phyloP scores from a whole-genome alignment of 2,329 filamentous ascomycete species.

The Ilyonectria sp. region DNA sequence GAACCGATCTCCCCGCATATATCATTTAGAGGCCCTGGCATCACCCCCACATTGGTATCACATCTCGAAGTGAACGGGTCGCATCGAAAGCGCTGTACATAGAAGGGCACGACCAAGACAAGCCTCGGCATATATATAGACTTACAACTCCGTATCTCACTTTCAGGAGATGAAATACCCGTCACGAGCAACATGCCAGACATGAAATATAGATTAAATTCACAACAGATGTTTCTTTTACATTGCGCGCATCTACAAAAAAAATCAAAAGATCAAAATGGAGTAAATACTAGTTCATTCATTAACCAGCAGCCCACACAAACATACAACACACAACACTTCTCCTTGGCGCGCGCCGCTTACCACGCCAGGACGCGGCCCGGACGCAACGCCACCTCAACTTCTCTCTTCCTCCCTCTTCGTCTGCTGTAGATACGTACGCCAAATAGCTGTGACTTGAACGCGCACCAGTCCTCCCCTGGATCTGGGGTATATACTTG shows the following conservation, averaged over 20 bases:
- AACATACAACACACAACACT: constrained; percentile 44
- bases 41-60: background rate
- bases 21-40: background rate
- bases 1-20: background rate
- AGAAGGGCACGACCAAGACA: background rate
- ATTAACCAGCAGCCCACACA: constrained; percentile 48
- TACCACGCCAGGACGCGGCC: constrained; percentile 24
- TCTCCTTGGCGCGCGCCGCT: constrained; percentile 22
- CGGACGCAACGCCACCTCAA: constrained; percentile 31
- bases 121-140: background rate
- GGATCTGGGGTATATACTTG: constrained; percentile 49
- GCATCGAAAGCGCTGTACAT: background rate
- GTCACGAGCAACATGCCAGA: background rate
- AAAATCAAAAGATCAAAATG: constrained; percentile 28
- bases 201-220: constrained; percentile 13
- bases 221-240: constrained; percentile 16
- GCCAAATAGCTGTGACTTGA: constrained; percentile 42
- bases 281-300: constrained; percentile 49
- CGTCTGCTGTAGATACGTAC: constrained; percentile 45
- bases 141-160: background rate
- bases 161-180: background rate
- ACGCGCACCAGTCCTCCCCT: constrained; percentile 41
- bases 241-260: constrained; percentile 16
- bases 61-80: background rate
- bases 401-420: constrained; percentile 25